phyloP scores from a whole-genome alignment of 1,284 basidiomycete species.

The Moesziomyces globuligerus region DNA sequence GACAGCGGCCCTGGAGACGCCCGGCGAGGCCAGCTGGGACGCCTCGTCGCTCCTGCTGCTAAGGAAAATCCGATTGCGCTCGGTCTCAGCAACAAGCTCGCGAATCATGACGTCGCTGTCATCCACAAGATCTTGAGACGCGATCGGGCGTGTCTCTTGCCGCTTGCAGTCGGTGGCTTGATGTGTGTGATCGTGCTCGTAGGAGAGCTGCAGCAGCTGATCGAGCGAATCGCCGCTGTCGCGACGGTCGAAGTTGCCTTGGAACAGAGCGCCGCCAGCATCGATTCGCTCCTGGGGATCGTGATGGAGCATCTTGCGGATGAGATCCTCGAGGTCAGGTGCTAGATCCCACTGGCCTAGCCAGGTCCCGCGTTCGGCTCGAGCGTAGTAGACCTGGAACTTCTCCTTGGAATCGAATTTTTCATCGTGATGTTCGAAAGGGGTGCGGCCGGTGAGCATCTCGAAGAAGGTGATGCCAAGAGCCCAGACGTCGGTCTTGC shows the following conservation, averaged over 20 bases:
- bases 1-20: conserved; percentile 28
- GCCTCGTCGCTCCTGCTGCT: background rate
- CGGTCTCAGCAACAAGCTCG: conserved; percentile 23
- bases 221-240: conserved; percentile 36
- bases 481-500: conserved; percentile 56
- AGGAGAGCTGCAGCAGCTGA: conserved; percentile 31
- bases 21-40: conserved; percentile 20
- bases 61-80: background rate
- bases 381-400: conserved; percentile 50
- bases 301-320: conserved; percentile 44
- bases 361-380: conserved; percentile 48
- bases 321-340: conserved; percentile 44
- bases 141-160: background rate
- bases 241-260: conserved; percentile 35
- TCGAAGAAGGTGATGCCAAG: conserved; percentile 62
- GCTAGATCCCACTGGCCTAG: conserved; percentile 46
- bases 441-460: conserved; percentile 56
- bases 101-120: conserved; percentile 29
- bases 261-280: conserved; percentile 41
- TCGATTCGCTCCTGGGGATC: conserved; percentile 35
- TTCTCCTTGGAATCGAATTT: conserved; percentile 48
- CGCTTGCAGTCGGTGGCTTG: background rate
- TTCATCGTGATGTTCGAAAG: conserved; percentile 57
- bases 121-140: conserved; percentile 8
- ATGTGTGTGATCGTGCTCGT: conserved; percentile 10